phyloP scores from a whole-genome alignment of 2,329 filamentous ascomycete genomes.

The Tetracladium maxilliforme region DNA sequence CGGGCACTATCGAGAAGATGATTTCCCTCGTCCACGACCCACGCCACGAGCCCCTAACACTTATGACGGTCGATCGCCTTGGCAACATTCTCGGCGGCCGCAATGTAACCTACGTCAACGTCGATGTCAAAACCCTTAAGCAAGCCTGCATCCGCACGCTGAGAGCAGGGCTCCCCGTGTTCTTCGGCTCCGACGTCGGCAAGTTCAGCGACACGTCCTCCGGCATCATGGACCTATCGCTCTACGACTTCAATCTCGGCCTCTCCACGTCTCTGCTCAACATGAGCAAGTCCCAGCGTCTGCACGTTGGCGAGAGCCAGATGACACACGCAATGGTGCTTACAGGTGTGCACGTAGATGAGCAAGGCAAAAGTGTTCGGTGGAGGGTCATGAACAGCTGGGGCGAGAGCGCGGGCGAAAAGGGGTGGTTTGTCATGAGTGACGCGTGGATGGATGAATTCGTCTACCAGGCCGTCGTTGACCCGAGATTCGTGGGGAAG shows the following conservation, averaged over 20 bases:
- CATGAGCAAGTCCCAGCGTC: slow-evolving; percentile 61
- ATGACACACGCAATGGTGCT: slow-evolving; percentile 95
- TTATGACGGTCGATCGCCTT: slow-evolving; percentile 63
- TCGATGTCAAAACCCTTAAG: slow-evolving; percentile 61
- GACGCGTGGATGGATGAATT: slow-evolving; percentile 72
- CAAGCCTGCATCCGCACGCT: slow-evolving; percentile 63
- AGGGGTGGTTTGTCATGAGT: slow-evolving; percentile 84
- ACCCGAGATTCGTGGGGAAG: slow-evolving; percentile 50
- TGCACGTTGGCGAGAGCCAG: slow-evolving; percentile 58
- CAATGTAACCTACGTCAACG: slow-evolving; percentile 70
- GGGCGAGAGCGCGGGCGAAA: slow-evolving; percentile 53
- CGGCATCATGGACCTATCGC: slow-evolving; percentile 67
- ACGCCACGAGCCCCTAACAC: slow-evolving; percentile 55
- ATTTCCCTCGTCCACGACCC: slow-evolving; percentile 81
- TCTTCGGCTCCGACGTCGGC: slow-evolving; percentile 81
- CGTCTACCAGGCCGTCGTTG: slow-evolving; percentile 75
- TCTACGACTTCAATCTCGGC: slow-evolving; percentile 72
- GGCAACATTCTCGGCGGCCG: slow-evolving; percentile 71
- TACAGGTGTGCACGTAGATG: slow-evolving; percentile 68
- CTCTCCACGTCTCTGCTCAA: slow-evolving; percentile 63
- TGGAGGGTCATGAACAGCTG: slow-evolving; percentile 87
- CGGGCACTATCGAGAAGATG: slow-evolving; percentile 50
- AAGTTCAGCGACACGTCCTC: slow-evolving; percentile 55
- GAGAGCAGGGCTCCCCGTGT: slow-evolving; percentile 62
- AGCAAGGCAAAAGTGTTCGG: slow-evolving; percentile 47